A percentile compares a stretch with the other conserved stretches of the same genome.
These are phyloP conservation scores for Chamaenerion angustifolium DNA, from an alignment of 345 rosid species.

Conservation along the genomic window DNA sequence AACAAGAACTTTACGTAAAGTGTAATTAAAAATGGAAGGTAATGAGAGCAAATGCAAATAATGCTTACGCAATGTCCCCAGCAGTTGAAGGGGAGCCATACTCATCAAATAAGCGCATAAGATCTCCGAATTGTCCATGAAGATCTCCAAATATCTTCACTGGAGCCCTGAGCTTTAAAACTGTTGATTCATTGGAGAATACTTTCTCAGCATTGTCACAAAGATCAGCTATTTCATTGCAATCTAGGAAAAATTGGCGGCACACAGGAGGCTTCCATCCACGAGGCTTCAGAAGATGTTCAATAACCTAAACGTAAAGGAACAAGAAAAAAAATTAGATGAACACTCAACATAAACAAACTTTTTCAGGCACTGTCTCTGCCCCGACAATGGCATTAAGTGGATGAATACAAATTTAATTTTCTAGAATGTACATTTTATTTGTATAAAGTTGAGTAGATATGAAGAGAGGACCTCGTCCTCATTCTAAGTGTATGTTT, in stretches of 20 bases:
- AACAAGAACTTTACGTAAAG: background rate
- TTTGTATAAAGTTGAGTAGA: too few relatives aligned
- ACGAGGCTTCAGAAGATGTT: slow-evolving; percentile 85
- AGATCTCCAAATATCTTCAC: slow-evolving; percentile 94
- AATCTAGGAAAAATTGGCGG: slow-evolving; percentile 86
- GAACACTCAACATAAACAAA: background rate
- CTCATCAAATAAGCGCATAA: slow-evolving; percentile 97
- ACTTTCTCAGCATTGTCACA: slow-evolving; percentile 81
- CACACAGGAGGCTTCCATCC: slow-evolving; percentile 98
- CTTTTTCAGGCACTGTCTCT: background rate
- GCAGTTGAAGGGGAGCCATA: slow-evolving; percentile 98
- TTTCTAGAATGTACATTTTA: too few relatives aligned
- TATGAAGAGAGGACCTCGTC: too few relatives aligned
- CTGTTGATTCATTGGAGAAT: slow-evolving; percentile 77
- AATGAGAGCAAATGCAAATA: background rate
- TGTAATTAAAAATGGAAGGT: background rate
- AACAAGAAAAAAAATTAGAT: background rate
- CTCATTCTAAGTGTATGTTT: too few relatives aligned
- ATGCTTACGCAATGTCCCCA: slow-evolving; percentile 95
- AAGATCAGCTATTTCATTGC: slow-evolving; percentile 92
- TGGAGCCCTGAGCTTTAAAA: slow-evolving; percentile 79
- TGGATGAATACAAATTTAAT: too few relatives aligned
- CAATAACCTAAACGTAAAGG: slow-evolving; percentile 42
- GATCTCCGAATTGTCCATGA: slow-evolving; percentile 99
- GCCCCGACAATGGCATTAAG: background rate